These are phyloP conservation scores for Mucor saturninus DNA, from an alignment of 371 early-diverging fungal species.

Conservation along the genomic window DNA sequence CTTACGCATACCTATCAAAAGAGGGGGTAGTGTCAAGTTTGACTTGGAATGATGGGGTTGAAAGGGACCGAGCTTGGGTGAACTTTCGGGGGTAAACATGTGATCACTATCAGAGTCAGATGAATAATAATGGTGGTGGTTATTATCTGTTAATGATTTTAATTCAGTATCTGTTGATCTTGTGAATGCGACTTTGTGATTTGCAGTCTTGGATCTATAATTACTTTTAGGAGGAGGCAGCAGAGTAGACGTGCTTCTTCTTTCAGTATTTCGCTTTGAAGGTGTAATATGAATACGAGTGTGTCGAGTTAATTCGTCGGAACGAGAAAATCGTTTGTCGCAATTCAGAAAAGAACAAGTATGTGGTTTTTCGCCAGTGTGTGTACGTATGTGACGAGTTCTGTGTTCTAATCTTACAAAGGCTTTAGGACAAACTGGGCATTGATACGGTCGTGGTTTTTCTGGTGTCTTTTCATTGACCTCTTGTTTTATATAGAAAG, in stretches of 20 bases:
- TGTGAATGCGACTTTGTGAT: too few species aligned
- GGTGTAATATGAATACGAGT: slow-evolving; percentile 60
- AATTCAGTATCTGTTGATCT: too few species aligned
- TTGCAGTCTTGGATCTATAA: neutral
- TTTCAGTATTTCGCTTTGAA: slow-evolving; percentile 8
- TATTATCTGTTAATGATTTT: neutral
- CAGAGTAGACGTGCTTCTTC: neutral
- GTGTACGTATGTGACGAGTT: slow-evolving; percentile 82
- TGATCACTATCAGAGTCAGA: slow-evolving; percentile 30
- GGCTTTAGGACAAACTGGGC: slow-evolving; percentile 61
- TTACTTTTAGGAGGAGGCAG: neutral
- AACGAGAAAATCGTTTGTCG: slow-evolving; percentile 80
- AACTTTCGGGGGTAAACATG: slow-evolving; percentile 21
- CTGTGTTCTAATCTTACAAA: slow-evolving; percentile 72
- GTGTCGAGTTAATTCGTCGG: slow-evolving; percentile 85
- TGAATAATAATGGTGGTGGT: neutral
- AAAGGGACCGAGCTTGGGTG: slow-evolving; percentile 18
- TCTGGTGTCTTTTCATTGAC: slow-evolving; percentile 11
- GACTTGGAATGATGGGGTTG: neutral
- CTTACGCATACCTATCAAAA: slow-evolving; percentile 8
- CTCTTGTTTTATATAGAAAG: neutral
- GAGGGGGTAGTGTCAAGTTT: slow-evolving; percentile 20
- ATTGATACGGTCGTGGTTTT: slow-evolving; percentile 59
- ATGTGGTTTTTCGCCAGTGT: slow-evolving; percentile 88
- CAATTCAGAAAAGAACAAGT: slow-evolving; percentile 73